Percentiles rank a stretch among this genome's conserved stretches.
phyloP scores from a whole-genome alignment of 371 early-diverging fungal genomes.

The Mucor saturninus region DNA sequence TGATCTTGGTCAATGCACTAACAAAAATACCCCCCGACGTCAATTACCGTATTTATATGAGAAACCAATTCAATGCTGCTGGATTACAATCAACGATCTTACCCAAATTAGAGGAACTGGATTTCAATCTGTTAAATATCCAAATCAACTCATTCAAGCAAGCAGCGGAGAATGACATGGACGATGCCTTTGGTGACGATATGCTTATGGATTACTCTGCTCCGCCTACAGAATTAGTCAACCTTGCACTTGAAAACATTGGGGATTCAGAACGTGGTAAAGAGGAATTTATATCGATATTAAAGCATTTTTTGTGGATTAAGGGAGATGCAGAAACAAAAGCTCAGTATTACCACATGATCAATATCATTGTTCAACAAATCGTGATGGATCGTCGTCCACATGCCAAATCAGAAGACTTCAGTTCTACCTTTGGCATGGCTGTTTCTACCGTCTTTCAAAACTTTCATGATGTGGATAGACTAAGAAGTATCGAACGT shows the following conservation, averaged over 20 bases:
- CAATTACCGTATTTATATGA: conserved; percentile 72
- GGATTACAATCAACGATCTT: conserved; percentile 56
- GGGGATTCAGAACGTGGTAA: conserved; percentile 68
- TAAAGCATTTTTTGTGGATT: conserved; percentile 74
- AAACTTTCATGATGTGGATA: conserved; percentile 73
- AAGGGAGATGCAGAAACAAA: conserved; percentile 68
- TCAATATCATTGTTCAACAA: conserved; percentile 75
- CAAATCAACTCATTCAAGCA: conserved; percentile 76
- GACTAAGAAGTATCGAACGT: conserved; percentile 58
- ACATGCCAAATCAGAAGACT: conserved; percentile 52
- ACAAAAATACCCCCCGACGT: conserved; percentile 73
- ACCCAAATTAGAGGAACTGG: conserved; percentile 69
- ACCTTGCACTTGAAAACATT: conserved; percentile 60
- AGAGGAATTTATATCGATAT: conserved; percentile 68
- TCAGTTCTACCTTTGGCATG: conserved; percentile 32
- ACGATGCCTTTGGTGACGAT: conserved; percentile 34
- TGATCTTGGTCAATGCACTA: conserved; percentile 82
- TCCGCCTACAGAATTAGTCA: conserved; percentile 68
- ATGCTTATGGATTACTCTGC: conserved; percentile 44
- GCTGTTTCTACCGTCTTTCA: conserved; percentile 58
- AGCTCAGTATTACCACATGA: conserved; percentile 72
- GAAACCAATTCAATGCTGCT: conserved; percentile 75
- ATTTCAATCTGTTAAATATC: conserved; percentile 66
- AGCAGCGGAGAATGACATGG: conserved; percentile 71
- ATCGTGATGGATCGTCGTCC: conserved; percentile 78